Conservation (phyloP, 1,284 basidiomycete genomes). For the Ceratobasidium sp. region DNA sequence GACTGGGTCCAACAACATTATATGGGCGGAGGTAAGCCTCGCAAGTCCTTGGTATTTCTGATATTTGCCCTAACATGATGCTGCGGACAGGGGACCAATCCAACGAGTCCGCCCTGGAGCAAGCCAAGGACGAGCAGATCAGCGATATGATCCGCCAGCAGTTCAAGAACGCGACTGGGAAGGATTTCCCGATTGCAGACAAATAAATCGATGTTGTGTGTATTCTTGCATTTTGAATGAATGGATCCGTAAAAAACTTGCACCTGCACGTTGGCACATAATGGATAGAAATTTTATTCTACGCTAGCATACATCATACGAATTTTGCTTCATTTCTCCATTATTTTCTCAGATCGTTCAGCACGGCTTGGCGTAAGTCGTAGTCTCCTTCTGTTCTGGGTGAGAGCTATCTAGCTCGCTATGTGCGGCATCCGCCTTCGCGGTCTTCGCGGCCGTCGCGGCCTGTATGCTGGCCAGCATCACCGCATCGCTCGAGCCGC, state of each 20-base stretch:
- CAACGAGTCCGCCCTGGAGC: conserved; percentile 49
- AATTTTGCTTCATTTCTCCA: neutral
- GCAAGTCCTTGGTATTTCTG: neutral
- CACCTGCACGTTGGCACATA: too few relatives aligned
- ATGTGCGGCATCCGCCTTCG: neutral
- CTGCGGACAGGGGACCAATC: conserved; percentile 37
- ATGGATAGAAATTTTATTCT: too few relatives aligned
- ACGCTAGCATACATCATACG: neutral
- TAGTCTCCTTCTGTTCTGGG: conserved; percentile 15
- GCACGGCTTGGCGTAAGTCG: conserved; percentile 38
- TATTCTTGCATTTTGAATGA: conserved; percentile 1
- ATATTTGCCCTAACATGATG: neutral
- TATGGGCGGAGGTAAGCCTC: conserved; percentile 39
- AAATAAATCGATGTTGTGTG: conserved; percentile 12
- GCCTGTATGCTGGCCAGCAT: conserved; percentile 31
- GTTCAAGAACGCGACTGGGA: conserved; percentile 35
- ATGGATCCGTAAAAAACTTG: too few relatives aligned
- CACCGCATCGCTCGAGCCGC: conserved; percentile 9
- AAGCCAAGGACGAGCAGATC: conserved; percentile 49
- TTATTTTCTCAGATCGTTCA: neutral
- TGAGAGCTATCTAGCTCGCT: conserved; percentile 23
- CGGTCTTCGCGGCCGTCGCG: neutral
- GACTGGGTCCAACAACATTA: conserved; percentile 47
- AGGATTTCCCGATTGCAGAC: conserved; percentile 44
- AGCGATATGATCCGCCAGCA: conserved; percentile 47